Percentiles rank a stretch among this genome's conserved stretches.
Conservation (phyloP, 345 rosid genomes). For the Cardiospermum halicacabum region DNA sequence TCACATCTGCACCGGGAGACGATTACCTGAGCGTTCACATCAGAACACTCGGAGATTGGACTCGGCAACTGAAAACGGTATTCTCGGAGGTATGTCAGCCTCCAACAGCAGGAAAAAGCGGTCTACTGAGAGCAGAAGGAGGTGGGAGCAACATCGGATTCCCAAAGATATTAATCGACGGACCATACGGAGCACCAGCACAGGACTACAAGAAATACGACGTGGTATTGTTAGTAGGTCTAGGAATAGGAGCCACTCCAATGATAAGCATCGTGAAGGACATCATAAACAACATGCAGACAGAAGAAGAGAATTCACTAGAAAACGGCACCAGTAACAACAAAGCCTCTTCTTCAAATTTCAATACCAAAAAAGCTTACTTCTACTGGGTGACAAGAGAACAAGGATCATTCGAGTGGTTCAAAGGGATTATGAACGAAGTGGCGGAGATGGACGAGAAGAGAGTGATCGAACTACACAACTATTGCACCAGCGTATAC, state of each 20-base stretch:
- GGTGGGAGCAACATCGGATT: slow-evolving; percentile 31
- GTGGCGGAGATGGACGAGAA: slow-evolving; percentile 76
- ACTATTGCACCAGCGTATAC: slow-evolving; percentile 88
- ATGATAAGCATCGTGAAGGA: slow-evolving; percentile 91
- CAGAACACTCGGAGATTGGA: slow-evolving; percentile 86
- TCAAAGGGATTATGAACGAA: slow-evolving; percentile 88
- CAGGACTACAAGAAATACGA: slow-evolving; percentile 93
- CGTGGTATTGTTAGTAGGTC: slow-evolving; percentile 76
- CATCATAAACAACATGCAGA: slow-evolving; percentile 73
- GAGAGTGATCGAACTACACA: slow-evolving; percentile 68
- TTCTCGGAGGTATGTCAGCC: slow-evolving; percentile 79
- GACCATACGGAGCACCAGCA: slow-evolving; percentile 91
- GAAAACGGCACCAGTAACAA: slow-evolving; percentile 13
- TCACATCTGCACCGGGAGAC: slow-evolving; percentile 87
- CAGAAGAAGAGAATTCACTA: slow-evolving; percentile 13
- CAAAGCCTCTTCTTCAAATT: slow-evolving; percentile 31
- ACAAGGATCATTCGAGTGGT: slow-evolving; percentile 96
- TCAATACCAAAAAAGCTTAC: slow-evolving; percentile 70
- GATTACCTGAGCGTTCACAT: slow-evolving; percentile 85
- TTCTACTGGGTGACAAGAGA: slow-evolving; percentile 94
- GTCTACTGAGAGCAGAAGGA: slow-evolving; percentile 56
- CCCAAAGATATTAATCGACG: slow-evolving; percentile 77
- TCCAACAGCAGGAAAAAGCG: slow-evolving; percentile 55
- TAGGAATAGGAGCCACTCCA: slow-evolving; percentile 92
- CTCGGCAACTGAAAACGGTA: slow-evolving; percentile 62